Evolutionary conservation across 208 protist genomes (phyloP).

Genomic region (Leishmania aethiopica): DNA sequence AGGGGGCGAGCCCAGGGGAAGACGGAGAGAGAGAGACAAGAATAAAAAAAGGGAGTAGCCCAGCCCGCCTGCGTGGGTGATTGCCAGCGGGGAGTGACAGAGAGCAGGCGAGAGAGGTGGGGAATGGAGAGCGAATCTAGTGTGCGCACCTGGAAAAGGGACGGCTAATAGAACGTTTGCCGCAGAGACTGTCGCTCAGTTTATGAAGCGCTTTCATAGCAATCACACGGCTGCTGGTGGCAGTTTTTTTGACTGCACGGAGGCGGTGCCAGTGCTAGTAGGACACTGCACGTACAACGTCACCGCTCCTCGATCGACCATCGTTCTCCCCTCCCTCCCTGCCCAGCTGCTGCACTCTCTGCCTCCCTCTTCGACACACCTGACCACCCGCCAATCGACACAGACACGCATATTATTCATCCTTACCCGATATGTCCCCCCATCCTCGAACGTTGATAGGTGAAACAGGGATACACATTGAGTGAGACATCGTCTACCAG

Average conservation of each 20-base stretch:
- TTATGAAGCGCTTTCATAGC: background rate
- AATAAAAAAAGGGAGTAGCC: background rate
- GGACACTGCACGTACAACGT: background rate
- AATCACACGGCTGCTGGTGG: no score
- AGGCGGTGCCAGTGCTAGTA: background rate
- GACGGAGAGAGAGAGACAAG: background rate
- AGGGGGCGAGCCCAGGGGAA: background rate
- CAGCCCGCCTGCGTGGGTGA: background rate
- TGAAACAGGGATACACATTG: background rate
- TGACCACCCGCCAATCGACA: background rate
- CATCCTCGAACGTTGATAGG: background rate
- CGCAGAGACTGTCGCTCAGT: background rate
- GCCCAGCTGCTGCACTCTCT: background rate
- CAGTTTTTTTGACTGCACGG: background rate
- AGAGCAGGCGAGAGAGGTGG: background rate
- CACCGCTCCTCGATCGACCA: background rate
- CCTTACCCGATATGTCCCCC: background rate
- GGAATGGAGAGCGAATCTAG: background rate
- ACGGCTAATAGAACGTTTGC: background rate
- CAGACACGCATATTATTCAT: background rate
- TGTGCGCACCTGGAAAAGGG: background rate
- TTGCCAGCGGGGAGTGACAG: background rate
- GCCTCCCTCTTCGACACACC: background rate
- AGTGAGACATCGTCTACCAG: conserved; percentile 18
- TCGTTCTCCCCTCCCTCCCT: background rate